A percentile compares a stretch with the other conserved stretches of the same genome.
Evolutionary conservation across 2,329 filamentous ascomycete species (phyloP).

Genomic region (Colletotrichum sp.): DNA sequence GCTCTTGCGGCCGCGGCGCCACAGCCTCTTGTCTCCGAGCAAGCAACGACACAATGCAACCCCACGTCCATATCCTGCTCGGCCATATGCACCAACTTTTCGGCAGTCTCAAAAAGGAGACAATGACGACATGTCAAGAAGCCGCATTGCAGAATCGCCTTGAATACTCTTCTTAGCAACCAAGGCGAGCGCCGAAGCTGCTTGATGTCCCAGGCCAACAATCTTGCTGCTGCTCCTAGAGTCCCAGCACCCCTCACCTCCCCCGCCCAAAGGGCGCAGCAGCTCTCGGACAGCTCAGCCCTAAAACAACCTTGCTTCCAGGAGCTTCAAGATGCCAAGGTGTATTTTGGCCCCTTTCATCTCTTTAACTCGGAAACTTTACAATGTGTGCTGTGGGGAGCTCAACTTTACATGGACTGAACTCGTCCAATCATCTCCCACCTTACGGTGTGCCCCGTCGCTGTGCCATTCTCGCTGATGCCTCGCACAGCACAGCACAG

Average conservation of each 20-base stretch:
- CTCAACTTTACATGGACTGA: background rate
- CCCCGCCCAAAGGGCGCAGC: background rate
- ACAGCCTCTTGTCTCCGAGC: constrained; percentile 1
- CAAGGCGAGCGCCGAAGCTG: background rate
- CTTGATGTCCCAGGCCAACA: too few relatives aligned
- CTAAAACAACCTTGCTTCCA: constrained; percentile 8
- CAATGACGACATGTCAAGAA: background rate
- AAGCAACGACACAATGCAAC: background rate
- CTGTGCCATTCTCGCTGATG: background rate
- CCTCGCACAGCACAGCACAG: background rate
- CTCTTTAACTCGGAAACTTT: background rate
- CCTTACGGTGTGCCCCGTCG: background rate
- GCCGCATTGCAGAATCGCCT: background rate
- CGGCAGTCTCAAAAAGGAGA: background rate
- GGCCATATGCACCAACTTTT: background rate
- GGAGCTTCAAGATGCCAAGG: background rate
- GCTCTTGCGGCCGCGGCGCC: background rate
- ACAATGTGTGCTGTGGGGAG: background rate
- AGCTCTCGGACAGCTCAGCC: constrained; percentile 15
- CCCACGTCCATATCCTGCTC: background rate
- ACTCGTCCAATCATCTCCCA: background rate
- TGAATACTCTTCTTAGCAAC: background rate
- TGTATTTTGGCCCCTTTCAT: background rate
- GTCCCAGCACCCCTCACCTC: background rate
- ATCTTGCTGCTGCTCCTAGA: background rate